Evolutionary conservation across 371 early-diverging fungal genomes (phyloP).

Genomic region (Mortierella sp.): DNA sequence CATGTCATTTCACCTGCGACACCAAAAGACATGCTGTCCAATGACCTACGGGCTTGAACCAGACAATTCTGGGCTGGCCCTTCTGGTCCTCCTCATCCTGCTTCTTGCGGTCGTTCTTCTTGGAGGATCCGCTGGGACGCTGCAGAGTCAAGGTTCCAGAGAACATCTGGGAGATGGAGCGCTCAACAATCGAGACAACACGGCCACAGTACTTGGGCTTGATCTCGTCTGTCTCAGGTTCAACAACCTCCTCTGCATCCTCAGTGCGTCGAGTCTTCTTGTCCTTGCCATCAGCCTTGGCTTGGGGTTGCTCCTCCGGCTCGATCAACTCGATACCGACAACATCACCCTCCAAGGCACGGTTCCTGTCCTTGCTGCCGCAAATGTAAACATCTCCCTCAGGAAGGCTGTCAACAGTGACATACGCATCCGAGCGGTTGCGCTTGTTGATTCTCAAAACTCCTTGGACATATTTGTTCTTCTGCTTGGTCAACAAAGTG

Average conservation of each 20-base stretch:
- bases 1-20: background rate
- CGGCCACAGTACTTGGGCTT: conserved; percentile 77
- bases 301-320: conserved; percentile 71
- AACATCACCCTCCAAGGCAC: conserved; percentile 90
- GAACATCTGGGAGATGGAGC: conserved; percentile 74
- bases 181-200: conserved; percentile 76
- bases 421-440: conserved; percentile 89
- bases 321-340: conserved; percentile 88
- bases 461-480: conserved; percentile 69
- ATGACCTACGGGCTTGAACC: conserved; percentile 84
- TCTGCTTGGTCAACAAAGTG: conserved; percentile 63
- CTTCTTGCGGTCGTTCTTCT: conserved; percentile 67
- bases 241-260: conserved; percentile 41
- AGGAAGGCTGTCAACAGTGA: conserved; percentile 72
- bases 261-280: conserved; percentile 45
- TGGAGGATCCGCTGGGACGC: conserved; percentile 62
- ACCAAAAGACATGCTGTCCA: background rate
- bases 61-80: conserved; percentile 71
- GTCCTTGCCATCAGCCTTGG: conserved; percentile 68
- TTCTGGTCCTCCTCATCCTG: conserved; percentile 62
- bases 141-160: conserved; percentile 69
- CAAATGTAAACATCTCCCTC: conserved; percentile 83
- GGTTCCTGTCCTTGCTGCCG: conserved; percentile 84
- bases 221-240: conserved; percentile 64
- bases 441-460: conserved; percentile 87